phyloP scores from a whole-genome alignment of 2,329 filamentous ascomycete species.

The Phoma herbarum region DNA sequence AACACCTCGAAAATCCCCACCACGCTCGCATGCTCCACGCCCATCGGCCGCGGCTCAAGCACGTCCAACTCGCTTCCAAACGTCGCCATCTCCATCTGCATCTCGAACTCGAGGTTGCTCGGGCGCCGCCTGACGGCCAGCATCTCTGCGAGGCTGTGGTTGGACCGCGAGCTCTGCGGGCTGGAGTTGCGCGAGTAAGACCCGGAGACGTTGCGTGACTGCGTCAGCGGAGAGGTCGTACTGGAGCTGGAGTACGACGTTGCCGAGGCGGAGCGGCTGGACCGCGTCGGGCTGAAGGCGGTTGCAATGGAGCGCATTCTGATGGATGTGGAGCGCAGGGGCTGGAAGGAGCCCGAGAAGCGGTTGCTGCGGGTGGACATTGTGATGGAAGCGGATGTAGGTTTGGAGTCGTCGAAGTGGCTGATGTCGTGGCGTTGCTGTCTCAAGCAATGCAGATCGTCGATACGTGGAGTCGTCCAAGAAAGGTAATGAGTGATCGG shows the following conservation, averaged over 20 bases:
- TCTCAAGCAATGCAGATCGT: constrained; percentile 20
- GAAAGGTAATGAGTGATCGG: constrained; percentile 1
- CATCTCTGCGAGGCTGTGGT: constrained; percentile 40
- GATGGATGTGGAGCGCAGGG: constrained; percentile 40
- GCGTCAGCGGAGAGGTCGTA: constrained; percentile 42
- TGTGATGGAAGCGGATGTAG: constrained; percentile 20
- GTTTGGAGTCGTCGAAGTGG: constrained; percentile 13
- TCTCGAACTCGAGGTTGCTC: constrained; percentile 46
- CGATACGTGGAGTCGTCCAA: constrained; percentile 4
- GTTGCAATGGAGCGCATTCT: constrained; percentile 46
- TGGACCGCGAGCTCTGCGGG: constrained; percentile 16
- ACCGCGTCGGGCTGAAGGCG: constrained; percentile 48
- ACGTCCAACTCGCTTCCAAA: constrained; percentile 44
- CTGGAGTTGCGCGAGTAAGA: constrained; percentile 31
- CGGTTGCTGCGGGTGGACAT: constrained; percentile 50
- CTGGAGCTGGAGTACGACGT: constrained; percentile 30
- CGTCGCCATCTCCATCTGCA: constrained; percentile 45
- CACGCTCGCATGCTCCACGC: constrained; percentile 34
- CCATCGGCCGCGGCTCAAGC: constrained; percentile 45
- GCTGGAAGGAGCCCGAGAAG: constrained; percentile 48
- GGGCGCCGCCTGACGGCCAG: constrained; percentile 48
- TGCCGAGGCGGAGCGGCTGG: constrained; percentile 40
- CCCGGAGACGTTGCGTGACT: constrained; percentile 1
- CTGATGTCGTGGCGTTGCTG: constrained; percentile 6
- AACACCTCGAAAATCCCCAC: constrained; percentile 52